Evolutionary conservation across 208 protist genomes (phyloP).

Genomic region (Leishmania tarentolae): DNA sequence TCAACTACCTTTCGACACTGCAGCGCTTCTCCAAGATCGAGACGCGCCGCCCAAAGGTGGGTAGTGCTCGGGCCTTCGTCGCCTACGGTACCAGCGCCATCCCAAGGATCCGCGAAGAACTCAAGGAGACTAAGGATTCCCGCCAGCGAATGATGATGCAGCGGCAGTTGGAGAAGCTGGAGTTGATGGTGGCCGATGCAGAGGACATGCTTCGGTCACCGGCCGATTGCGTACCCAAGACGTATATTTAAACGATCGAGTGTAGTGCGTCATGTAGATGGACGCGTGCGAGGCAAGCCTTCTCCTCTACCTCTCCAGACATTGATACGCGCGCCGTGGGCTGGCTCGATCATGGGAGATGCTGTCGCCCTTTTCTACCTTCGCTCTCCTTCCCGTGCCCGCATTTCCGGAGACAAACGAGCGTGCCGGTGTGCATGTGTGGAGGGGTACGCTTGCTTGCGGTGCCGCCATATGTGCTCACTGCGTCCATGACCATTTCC

Average conservation of each 20-base stretch:
- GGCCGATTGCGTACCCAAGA: conserved; percentile 59
- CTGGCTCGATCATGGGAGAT: not conserved
- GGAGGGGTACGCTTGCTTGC: not conserved
- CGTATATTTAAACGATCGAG: conserved; percentile 45
- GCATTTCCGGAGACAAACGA: not conserved
- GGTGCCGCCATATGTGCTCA: no score
- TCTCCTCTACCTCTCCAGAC: not conserved
- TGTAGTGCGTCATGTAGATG: not conserved
- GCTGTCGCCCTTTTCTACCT: not conserved
- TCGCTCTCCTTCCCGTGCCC: not conserved
- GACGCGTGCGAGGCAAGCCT: not conserved
- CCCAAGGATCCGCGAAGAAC: conserved; percentile 49
- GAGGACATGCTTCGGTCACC: conserved; percentile 64
- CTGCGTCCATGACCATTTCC: not conserved
- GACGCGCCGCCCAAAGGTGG: conserved; percentile 59
- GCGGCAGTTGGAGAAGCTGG: conserved; percentile 50
- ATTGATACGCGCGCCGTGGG: not conserved
- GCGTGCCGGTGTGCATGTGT: not conserved
- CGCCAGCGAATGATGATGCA: conserved; percentile 40
- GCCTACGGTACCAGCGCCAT: conserved; percentile 48
- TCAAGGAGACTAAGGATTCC: conserved; percentile 39
- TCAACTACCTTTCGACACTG: conserved; percentile 52
- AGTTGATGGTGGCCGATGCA: conserved; percentile 64
- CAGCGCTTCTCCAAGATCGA: conserved; percentile 71
- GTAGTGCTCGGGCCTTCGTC: conserved; percentile 56